A percentile compares a stretch with the other conserved stretches of the same genome.
phyloP scores from a whole-genome alignment of 768 basidiomycete genomes.

The Tubosaeta sp. region DNA sequence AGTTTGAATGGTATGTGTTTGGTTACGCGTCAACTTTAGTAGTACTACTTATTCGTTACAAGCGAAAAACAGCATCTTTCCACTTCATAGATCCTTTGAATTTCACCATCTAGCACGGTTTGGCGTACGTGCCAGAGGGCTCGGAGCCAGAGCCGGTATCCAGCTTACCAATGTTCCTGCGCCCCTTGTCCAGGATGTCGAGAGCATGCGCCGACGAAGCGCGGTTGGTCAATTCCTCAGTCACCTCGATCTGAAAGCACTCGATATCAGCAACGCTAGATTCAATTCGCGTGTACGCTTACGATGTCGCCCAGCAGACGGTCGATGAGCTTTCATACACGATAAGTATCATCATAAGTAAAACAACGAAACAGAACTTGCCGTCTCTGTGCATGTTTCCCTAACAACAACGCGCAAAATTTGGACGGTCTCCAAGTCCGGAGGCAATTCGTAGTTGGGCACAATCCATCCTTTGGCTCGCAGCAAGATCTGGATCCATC shows the following conservation, averaged over 20 bases:
- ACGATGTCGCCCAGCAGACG: constrained; percentile 68
- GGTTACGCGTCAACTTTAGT: not conserved
- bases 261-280: constrained; percentile 1
- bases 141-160: constrained; percentile 44
- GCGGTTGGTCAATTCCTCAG: constrained; percentile 48
- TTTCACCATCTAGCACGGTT: constrained; percentile 46
- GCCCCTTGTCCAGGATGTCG: constrained; percentile 34
- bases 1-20: not conserved
- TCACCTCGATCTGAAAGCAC: constrained; percentile 51
- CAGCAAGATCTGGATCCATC: constrained; percentile 50
- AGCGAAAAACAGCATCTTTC: not conserved
- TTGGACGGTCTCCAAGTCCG: constrained; percentile 45
- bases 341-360: constrained; percentile 26
- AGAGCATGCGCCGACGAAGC: constrained; percentile 51
- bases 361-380: constrained; percentile 25
- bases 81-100: not conserved
- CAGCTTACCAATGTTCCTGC: constrained; percentile 39
- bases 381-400: constrained; percentile 50
- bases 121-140: constrained; percentile 62
- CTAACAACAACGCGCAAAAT: constrained; percentile 62
- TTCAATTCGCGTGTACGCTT: constrained; percentile 24
- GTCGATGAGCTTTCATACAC: constrained; percentile 46
- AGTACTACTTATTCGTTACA: not conserved
- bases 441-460: constrained; percentile 58
- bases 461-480: constrained; percentile 54